phyloP scores from a whole-genome alignment of 805 yeast genomes.

The Sugiyamaella mastotermitis region DNA sequence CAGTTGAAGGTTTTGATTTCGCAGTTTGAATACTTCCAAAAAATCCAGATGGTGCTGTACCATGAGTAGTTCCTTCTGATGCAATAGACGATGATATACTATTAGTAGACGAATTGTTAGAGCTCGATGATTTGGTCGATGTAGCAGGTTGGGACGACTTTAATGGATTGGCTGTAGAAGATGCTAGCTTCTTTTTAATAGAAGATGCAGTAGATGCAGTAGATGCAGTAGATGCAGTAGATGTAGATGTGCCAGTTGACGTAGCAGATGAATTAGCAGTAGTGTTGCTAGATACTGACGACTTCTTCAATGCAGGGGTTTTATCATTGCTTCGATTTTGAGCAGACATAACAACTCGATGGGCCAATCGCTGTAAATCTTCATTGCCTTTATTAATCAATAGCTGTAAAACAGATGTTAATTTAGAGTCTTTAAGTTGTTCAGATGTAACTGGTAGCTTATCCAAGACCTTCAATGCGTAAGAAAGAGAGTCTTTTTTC shows the following conservation, averaged over 20 bases:
- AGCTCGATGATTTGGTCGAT: not conserved
- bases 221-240: not conserved
- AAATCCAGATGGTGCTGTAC: no score
- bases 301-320: no score
- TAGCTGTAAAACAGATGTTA: constrained; percentile 5
- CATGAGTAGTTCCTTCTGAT: no score
- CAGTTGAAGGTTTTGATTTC: constrained; percentile 5
- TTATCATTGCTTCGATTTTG: no score
- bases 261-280: no score
- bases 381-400: not conserved
- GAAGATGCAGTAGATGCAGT: not conserved
- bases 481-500: constrained; percentile 3
- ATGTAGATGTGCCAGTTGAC: not conserved
- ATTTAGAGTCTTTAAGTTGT: constrained; percentile 8
- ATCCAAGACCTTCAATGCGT: constrained; percentile 10
- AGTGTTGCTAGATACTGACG: no score
- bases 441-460: constrained; percentile 7
- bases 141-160: not conserved
- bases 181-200: no score
- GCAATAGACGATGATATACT: no score
- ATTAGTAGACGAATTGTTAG: no score
- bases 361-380: no score
- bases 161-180: no score
- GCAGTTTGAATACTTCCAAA: constrained; percentile 1
- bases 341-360: no score